phyloP scores from a whole-genome alignment of 2,329 filamentous ascomycete species.

The Allantophomopsis cytisporea region DNA sequence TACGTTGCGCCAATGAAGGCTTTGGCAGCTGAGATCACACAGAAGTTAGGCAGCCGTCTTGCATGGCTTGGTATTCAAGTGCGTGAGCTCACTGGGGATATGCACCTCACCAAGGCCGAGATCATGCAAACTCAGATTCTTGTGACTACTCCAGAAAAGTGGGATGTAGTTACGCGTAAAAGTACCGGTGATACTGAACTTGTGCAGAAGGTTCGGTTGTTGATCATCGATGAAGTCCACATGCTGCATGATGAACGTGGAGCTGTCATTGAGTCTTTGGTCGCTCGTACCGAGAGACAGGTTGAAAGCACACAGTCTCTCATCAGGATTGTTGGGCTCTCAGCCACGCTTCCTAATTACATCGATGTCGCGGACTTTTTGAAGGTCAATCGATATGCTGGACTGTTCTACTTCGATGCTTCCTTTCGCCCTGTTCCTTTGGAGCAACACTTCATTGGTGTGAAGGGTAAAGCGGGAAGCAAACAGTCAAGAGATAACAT shows the following conservation, averaged over 20 bases:
- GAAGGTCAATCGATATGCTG: slow-evolving; percentile 84
- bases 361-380: slow-evolving; percentile 94
- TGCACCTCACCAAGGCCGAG: slow-evolving; percentile 95
- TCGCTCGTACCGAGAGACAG: slow-evolving; percentile 87
- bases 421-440: slow-evolving; percentile 93
- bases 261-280: slow-evolving; percentile 88
- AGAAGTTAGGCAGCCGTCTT: slow-evolving; percentile 82
- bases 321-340: slow-evolving; percentile 91
- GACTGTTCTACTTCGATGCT: slow-evolving; percentile 91
- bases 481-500: slow-evolving; percentile 80
- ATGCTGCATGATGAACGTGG: slow-evolving; percentile 98
- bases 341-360: slow-evolving; percentile 92
- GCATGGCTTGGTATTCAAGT: slow-evolving; percentile 89
- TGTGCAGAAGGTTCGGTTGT: slow-evolving; percentile 87
- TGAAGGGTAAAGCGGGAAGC: slow-evolving; percentile 77
- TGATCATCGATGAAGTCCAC: slow-evolving; percentile 98
- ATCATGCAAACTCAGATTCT: slow-evolving; percentile 96
- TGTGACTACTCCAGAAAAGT: slow-evolving; percentile 96
- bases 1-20: slow-evolving; percentile 99
- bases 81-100: slow-evolving; percentile 91
- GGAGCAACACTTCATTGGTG: slow-evolving; percentile 93
- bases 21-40: slow-evolving; percentile 87
- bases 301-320: slow-evolving; percentile 97
- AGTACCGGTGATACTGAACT: slow-evolving; percentile 95
- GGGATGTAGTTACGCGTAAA: slow-evolving; percentile 96